Evolutionary conservation across 148 eudicot species (phyloP), one percentile per base, ranked within the genome.

Genomic region (Nyssa sinensis): DNA sequence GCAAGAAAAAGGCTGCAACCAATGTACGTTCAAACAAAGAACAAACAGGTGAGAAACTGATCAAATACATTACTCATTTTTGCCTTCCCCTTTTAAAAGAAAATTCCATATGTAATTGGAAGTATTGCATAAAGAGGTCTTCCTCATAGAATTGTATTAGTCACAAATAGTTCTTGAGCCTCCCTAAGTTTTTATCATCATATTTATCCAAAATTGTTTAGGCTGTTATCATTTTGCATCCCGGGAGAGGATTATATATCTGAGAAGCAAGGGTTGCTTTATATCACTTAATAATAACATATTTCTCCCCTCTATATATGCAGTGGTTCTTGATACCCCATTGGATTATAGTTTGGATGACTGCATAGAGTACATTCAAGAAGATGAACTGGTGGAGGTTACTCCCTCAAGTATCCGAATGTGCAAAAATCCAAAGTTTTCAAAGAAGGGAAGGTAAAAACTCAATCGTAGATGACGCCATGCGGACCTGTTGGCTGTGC

Each of bases 361-460:
- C 77, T 95, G 98, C 89, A 95, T 95, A 71, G 98, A 95, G 74
- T 95, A 95, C 86, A 95, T 95, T 81, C 94, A 95, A 81, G 98
- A 92, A 80, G 98, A 95, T 78, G 98, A 95, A 78, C 89, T 95
- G 32, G 98, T 95, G 77, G 98, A 95, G 78, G 97, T 95, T 51
- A 95, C 98, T 58, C 98, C 98, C 14, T 19, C 13, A 62, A 86
- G 91, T 80, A 88, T 95, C 79, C 87, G 98, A 29, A 95, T 95
- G 97, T 87, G 91, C 88, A 95, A 95, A 79, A 95, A 90, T 80
- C 96, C 90, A 14, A 95, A 92, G 81, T 0, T 79, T 21, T 69
- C 73, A 29, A 92, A 89, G 88, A 95, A 95, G 80, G 79, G 72
- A 39, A 57, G 60, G 29, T 71, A 65, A 55, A 67, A 55, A 31